Conservation (phyloP, 2,329 filamentous ascomycete genomes). For the Cordyceps farinosa region DNA sequence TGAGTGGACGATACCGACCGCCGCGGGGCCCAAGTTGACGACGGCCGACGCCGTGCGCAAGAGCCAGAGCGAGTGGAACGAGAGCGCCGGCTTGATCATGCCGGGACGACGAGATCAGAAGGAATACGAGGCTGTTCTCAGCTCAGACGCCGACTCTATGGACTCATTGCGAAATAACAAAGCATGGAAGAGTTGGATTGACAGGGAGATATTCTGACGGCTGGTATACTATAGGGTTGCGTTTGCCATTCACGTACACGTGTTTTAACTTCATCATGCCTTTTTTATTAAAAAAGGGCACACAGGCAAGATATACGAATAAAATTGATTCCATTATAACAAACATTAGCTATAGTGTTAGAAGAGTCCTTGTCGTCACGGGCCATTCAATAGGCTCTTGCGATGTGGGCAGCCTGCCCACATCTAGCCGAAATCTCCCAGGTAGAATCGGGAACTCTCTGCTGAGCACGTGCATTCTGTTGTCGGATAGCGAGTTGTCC, state of each 20-base stretch:
- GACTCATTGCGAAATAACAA: conserved; percentile 25
- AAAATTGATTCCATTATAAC: neutral
- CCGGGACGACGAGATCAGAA: conserved; percentile 26
- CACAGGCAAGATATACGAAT: neutral
- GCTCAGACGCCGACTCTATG: conserved; percentile 31
- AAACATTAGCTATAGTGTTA: neutral
- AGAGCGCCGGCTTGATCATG: conserved; percentile 32
- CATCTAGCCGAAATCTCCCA: neutral
- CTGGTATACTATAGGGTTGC: neutral
- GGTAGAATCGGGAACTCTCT: neutral
- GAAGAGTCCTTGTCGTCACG: neutral
- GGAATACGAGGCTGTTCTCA: conserved; percentile 31
- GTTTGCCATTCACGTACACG: no score
- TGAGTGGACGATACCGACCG: conserved; percentile 32
- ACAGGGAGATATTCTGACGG: conserved; percentile 16
- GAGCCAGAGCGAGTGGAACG: conserved; percentile 28
- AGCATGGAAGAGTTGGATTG: conserved; percentile 29
- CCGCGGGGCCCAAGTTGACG: neutral
- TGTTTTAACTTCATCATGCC: neutral
- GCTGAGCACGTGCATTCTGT: neutral
- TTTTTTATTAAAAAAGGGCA: neutral
- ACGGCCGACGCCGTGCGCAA: conserved; percentile 31
- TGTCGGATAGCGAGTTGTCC: neutral
- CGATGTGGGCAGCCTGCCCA: neutral
- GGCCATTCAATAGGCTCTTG: neutral